A percentile compares a stretch with the other conserved stretches of the same genome.
phyloP scores from a whole-genome alignment of 805 yeast genomes.

The Candida rishiriensis region DNA sequence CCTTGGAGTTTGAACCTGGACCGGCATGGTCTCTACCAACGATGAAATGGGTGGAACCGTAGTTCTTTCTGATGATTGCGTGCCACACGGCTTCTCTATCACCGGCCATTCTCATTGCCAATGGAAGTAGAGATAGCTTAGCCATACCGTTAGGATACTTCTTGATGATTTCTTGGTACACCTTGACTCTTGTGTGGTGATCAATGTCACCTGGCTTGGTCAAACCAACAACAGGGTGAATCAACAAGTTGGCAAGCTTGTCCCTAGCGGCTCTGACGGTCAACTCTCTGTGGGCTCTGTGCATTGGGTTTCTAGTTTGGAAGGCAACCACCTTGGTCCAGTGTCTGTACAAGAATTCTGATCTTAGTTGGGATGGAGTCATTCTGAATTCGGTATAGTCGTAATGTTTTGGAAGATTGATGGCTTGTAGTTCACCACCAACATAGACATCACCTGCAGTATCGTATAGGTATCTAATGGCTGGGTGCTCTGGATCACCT shows the following conservation, averaged over 20 bases:
- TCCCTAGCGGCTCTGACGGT: constrained; percentile 97
- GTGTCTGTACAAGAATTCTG: constrained; percentile 73
- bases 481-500: constrained; percentile 98
- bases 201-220: constrained; percentile 98
- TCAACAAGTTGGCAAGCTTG: constrained; percentile 78
- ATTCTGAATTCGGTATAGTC: constrained; percentile 85
- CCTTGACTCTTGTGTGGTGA: constrained; percentile 95
- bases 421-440: constrained; percentile 86
- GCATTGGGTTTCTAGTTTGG: constrained; percentile 99
- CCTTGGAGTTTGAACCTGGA: constrained; percentile 83
- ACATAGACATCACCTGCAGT: constrained; percentile 78
- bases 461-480: constrained; percentile 66
- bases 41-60: constrained; percentile 94
- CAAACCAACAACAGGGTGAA: constrained; percentile 95
- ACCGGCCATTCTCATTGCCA: constrained; percentile 99
- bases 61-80: constrained; percentile 92
- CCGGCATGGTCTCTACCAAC: constrained; percentile 99
- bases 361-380: constrained; percentile 86
- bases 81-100: constrained; percentile 99
- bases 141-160: constrained; percentile 95
- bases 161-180: constrained; percentile 85
- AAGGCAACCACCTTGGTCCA: constrained; percentile 93
- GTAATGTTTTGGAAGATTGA: constrained; percentile 79
- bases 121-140: constrained; percentile 77
- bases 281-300: constrained; percentile 94